phyloP scores from a whole-genome alignment of 1,139 yeast species.

The Protomyces gravidus region DNA sequence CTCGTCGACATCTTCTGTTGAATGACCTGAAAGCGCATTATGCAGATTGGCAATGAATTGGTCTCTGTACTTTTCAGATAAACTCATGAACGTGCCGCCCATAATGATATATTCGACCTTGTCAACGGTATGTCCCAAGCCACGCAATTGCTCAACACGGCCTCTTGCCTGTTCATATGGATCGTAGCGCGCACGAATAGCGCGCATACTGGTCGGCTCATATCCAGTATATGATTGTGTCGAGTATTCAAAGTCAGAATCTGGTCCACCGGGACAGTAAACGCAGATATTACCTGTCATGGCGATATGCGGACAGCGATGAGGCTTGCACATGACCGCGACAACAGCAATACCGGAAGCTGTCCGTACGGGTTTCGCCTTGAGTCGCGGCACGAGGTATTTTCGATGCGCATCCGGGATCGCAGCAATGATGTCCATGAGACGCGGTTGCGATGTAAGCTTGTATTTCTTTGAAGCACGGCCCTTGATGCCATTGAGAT shows the following conservation, averaged over 20 bases:
- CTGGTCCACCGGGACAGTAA: conserved; percentile 98
- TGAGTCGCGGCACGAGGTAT: conserved; percentile 81
- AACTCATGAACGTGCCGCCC: conserved; percentile 99
- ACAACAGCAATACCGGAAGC: conserved; percentile 98
- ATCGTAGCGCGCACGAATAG: conserved; percentile 93
- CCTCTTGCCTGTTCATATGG: conserved; percentile 99
- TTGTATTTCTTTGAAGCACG: conserved; percentile 85
- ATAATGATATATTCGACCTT: conserved; percentile 95
- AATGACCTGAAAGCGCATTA: conserved; percentile 90
- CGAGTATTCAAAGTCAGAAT: conserved; percentile 93
- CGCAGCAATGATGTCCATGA: conserved; percentile 89
- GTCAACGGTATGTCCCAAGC: conserved; percentile 92
- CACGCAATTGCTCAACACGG: conserved; percentile 89
- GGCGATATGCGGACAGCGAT: conserved; percentile 98
- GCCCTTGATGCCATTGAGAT: conserved; percentile 82
- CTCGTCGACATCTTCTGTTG: conserved; percentile 82
- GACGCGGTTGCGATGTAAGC: conserved; percentile 84
- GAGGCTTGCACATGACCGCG: conserved; percentile 99
- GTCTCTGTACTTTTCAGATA: conserved; percentile 85
- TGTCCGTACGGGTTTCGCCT: conserved; percentile 97
- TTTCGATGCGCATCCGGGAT: conserved; percentile 95
- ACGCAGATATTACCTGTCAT: conserved; percentile 98
- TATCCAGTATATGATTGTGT: conserved; percentile 98
- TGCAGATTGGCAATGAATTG: conserved; percentile 82
- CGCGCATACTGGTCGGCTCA: conserved; percentile 98